These are phyloP conservation scores for Eucalyptus cloeziana DNA, from an alignment of 345 rosid genomes.

Conservation along the genomic window DNA sequence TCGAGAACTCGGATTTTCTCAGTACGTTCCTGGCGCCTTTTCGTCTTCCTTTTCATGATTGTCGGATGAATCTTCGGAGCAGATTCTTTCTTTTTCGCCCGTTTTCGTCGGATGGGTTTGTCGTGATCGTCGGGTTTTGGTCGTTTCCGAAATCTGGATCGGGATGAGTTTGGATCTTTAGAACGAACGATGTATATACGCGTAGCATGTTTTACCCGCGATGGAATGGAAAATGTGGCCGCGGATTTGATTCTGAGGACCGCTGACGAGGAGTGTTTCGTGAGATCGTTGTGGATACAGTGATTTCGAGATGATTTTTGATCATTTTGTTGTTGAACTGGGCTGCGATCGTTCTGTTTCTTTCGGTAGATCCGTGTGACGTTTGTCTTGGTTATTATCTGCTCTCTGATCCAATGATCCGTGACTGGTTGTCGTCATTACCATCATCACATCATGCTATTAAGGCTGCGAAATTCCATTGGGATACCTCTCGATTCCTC, in stretches of 20 bases:
- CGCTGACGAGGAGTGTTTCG: background rate
- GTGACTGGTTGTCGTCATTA: background rate
- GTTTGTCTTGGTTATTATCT: background rate
- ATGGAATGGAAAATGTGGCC: background rate
- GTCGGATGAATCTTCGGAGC: background rate
- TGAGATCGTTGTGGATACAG: background rate
- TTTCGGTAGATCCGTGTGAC: background rate
- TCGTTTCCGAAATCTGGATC: background rate
- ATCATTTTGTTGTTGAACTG: background rate
- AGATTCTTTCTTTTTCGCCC: background rate
- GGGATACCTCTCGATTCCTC: background rate
- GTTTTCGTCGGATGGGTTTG: background rate
- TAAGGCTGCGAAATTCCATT: background rate
- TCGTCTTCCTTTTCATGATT: background rate
- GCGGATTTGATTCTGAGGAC: background rate
- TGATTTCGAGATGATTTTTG: background rate
- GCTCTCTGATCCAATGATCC: background rate
- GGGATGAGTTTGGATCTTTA: background rate
- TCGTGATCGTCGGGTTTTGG: background rate
- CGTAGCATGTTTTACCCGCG: background rate
- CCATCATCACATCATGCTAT: background rate
- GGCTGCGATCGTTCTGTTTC: background rate
- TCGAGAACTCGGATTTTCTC: constrained; percentile 33
- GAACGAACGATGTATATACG: background rate
- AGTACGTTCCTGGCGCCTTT: constrained; percentile 9